Evolutionary conservation across 345 rosid genomes (phyloP), one percentile per base, ranked within the genome.

Genomic region (Citrus sinensis): DNA sequence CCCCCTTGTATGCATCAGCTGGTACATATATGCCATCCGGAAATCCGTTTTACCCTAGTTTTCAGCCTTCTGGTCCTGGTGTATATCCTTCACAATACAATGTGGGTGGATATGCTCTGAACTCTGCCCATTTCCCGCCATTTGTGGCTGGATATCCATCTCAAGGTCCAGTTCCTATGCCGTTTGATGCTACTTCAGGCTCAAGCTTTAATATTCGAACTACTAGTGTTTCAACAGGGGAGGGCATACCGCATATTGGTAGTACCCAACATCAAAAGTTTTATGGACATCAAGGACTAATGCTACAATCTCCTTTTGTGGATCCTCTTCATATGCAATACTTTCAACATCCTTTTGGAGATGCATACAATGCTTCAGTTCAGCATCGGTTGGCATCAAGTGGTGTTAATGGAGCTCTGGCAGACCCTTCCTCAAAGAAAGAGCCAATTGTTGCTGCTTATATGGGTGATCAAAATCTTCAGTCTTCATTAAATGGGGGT

Each of bases 251-350:
- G 35, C 84, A 84, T 80, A 24, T 82, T 51, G 85, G 89, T 14
- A 86, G 80, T 80, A 40, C 85, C 55, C 89, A 80, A 67, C 89
- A 88, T 76, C 74, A 81, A 54, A 88, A 84, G 80, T 74, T 84
- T 40, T 90, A 88, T 71, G 91, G 87, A 69, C 93, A 88, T 19
- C 90, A 84, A 32, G 89, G 87, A 54, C 58, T 87, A 62, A 71
- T 86, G 79, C 42, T 83, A 77, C 95, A 87, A 79, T 89, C 95
- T 73, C 74, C 92, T 67, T 86, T 85, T 64, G 76, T 88, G 64
- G 94, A 91, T 89, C 95, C 95, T 34, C 75, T 86, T 80, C 94
- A 93, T 32, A 64, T 92, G 90, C 94, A 86, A 24, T 93, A 92
- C 84, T 87, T 85, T 76, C 97, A 90, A 68, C 95, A 90, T 75